Percentiles rank a stretch among this genome's conserved stretches.
Conservation (phyloP, 2,329 filamentous ascomycete genomes). For the Calonectria montana region DNA sequence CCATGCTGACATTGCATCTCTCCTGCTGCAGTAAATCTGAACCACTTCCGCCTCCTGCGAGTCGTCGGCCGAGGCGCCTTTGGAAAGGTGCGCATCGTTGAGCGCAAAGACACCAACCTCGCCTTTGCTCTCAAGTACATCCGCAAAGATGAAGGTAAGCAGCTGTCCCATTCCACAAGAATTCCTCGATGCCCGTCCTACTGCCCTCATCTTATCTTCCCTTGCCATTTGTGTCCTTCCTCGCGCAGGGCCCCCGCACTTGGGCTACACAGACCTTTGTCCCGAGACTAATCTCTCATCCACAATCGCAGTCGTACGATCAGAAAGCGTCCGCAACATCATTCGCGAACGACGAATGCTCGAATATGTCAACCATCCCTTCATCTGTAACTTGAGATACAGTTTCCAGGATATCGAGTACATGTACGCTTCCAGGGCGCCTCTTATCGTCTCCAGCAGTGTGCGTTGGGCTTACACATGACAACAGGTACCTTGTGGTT, state of each 20-base stretch:
- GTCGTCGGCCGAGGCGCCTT: conserved; percentile 98
- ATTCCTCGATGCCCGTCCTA: conserved; percentile 6
- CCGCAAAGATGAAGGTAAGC: conserved; percentile 93
- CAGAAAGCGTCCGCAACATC: conserved; percentile 97
- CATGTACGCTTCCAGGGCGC: conserved; percentile 71
- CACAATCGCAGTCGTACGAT: conserved; percentile 81
- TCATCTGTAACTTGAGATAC: conserved; percentile 97
- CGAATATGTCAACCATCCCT: conserved; percentile 96
- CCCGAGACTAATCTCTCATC: conserved; percentile 37
- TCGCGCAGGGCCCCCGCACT: background rate
- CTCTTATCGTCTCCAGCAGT: background rate
- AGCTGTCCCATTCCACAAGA: background rate
- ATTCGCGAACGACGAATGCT: conserved; percentile 98
- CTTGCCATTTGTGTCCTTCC: conserved; percentile 2
- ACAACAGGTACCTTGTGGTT: conserved; percentile 88
- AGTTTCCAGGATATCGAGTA: conserved; percentile 99
- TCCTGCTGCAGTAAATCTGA: conserved; percentile 81
- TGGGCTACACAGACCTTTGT: conserved; percentile 12
- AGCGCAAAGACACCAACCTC: conserved; percentile 93
- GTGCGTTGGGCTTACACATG: conserved; percentile 31
- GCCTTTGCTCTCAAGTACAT: conserved; percentile 99
- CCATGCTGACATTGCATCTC: conserved; percentile 20
- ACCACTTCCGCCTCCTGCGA: conserved; percentile 94
- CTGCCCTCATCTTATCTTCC: background rate
- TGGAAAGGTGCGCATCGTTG: conserved; percentile 98